Conservation (phyloP, 345 rosid species). For the Euclidium syriacum region DNA sequence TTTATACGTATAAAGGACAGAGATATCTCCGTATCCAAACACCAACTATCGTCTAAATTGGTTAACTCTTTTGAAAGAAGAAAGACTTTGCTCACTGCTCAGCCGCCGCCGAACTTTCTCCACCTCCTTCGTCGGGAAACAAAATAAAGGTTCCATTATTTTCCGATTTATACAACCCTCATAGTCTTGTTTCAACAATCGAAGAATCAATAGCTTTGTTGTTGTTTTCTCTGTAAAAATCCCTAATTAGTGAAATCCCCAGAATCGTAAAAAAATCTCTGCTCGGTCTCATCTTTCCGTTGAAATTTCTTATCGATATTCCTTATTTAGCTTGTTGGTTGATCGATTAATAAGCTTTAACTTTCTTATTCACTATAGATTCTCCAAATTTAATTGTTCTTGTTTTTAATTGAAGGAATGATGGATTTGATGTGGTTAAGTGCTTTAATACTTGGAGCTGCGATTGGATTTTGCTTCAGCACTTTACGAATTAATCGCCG, state of each 20-base stretch:
- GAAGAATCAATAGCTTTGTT: too few species aligned
- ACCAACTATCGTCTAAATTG: conserved; percentile 5
- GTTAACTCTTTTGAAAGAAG: background rate
- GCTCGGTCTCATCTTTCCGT: background rate
- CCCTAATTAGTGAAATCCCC: background rate
- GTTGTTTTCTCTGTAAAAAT: background rate
- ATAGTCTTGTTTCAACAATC: background rate
- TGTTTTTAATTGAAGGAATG: conserved; percentile 5
- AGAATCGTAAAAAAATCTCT: background rate
- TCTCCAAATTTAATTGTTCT: background rate
- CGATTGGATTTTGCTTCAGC: conserved; percentile 70
- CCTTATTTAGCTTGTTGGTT: too few species aligned
- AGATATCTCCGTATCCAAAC: conserved; percentile 12
- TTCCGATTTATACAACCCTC: background rate
- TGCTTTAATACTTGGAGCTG: conserved; percentile 72
- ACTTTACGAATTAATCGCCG: conserved; percentile 33
- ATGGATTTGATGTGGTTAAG: conserved; percentile 72
- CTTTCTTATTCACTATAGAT: background rate
- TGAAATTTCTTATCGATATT: too few species aligned
- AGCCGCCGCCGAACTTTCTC: conserved; percentile 7
- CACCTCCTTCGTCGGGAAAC: conserved; percentile 9
- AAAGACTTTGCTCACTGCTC: background rate
- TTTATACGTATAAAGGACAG: background rate
- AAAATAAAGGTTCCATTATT: too few species aligned
- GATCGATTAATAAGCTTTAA: too few species aligned